Conservation (phyloP, 306 rosid genomes). For the Carpinus fangiana region DNA sequence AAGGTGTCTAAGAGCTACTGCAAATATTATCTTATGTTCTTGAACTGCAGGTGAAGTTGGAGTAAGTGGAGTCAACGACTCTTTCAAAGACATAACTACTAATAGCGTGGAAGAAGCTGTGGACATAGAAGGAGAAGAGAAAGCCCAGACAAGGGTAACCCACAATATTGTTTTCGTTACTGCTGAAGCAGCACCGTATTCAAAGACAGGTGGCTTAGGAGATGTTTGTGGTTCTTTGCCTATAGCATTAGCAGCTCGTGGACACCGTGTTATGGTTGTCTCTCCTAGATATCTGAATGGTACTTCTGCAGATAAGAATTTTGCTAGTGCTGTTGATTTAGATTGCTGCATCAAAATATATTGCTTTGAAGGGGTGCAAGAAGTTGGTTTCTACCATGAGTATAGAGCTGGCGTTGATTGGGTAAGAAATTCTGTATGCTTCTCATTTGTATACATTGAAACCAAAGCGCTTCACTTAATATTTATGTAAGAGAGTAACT, state of each 20-base stretch:
- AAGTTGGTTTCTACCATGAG: constrained; percentile 77
- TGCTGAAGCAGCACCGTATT: constrained; percentile 85
- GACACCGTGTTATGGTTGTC: constrained; percentile 91
- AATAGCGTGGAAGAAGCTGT: constrained; percentile 20
- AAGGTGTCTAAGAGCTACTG: constrained; percentile 11
- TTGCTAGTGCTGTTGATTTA: constrained; percentile 45
- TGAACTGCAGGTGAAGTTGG: constrained; percentile 31
- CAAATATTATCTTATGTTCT: background rate
- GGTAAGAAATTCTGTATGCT: constrained; percentile 43
- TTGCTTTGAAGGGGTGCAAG: constrained; percentile 72
- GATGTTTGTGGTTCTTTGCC: constrained; percentile 98
- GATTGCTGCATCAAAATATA: constrained; percentile 25
- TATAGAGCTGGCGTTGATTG: constrained; percentile 78
- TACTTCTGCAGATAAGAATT: constrained; percentile 50
- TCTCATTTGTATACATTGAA: constrained; percentile 13
- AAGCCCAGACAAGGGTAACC: constrained; percentile 32
- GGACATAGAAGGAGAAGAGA: constrained; percentile 33
- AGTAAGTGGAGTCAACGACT: constrained; percentile 7
- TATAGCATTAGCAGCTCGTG: constrained; percentile 68
- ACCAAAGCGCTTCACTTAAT: background rate
- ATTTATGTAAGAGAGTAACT: background rate
- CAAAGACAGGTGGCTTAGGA: constrained; percentile 87
- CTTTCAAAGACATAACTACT: constrained; percentile 15
- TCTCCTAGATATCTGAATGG: constrained; percentile 75
- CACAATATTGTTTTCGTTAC: constrained; percentile 64